These are phyloP conservation scores for Xylaria intraflava DNA, from an alignment of 495 filamentous ascomycete species.

Conservation along the genomic window DNA sequence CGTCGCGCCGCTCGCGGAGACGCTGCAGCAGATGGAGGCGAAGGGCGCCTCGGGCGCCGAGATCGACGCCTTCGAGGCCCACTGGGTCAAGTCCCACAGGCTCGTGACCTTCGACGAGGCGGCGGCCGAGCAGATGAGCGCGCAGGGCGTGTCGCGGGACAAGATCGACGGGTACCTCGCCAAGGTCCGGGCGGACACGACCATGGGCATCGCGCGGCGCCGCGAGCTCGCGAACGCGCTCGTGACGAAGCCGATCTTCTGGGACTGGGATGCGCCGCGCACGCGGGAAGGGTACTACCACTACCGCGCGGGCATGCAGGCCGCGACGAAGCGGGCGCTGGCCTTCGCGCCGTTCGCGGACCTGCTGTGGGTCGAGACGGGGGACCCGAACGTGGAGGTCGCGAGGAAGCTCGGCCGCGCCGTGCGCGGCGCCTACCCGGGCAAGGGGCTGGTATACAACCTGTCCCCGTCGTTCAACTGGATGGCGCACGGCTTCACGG, in stretches of 20 bases:
- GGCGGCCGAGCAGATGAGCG: slow-evolving; percentile 64
- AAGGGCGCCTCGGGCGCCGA: slow-evolving; percentile 67
- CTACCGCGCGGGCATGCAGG: slow-evolving; percentile 78
- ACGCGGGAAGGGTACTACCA: slow-evolving; percentile 97
- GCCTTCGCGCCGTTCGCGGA: slow-evolving; percentile 90
- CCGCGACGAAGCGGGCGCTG: slow-evolving; percentile 87
- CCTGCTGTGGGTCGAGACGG: slow-evolving; percentile 95
- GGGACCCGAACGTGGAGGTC: slow-evolving; percentile 72
- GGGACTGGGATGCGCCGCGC: slow-evolving; percentile 86
- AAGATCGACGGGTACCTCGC: slow-evolving; percentile 60
- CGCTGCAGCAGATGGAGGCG: slow-evolving; percentile 82
- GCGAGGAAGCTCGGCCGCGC: slow-evolving; percentile 66
- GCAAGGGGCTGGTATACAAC: slow-evolving; percentile 94
- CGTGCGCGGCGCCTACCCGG: slow-evolving; percentile 58
- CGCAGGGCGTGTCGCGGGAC: slow-evolving; percentile 51
- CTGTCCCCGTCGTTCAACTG: slow-evolving; percentile 95
- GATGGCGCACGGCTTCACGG: slow-evolving; percentile 88
- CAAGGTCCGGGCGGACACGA: slow-evolving; percentile 51
- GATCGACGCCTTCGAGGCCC: slow-evolving; percentile 78
- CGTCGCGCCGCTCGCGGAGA: slow-evolving; percentile 74
- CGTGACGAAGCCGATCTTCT: slow-evolving; percentile 59
- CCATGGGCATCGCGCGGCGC: slow-evolving; percentile 70
- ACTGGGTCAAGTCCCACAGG: slow-evolving; percentile 82
- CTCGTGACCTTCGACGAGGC: slow-evolving; percentile 91
- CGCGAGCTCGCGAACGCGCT: slow-evolving; percentile 61